Conservation (phyloP, 1,284 basidiomycete species). For the Ceratobasidium theobromae region DNA sequence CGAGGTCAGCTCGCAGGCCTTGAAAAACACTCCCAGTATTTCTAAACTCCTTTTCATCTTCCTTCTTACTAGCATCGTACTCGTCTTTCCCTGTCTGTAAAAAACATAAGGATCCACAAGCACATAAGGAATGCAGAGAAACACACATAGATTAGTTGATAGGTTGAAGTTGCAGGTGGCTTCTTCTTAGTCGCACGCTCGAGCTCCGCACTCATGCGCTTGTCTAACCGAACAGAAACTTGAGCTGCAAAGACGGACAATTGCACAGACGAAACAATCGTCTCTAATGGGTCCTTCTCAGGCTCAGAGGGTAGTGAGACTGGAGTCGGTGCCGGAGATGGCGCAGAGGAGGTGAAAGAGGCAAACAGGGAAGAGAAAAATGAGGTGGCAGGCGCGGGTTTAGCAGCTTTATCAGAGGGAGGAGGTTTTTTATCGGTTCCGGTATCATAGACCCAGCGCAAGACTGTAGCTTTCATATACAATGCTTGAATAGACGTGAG, state of each 20-base stretch:
- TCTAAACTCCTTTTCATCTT: constrained; percentile 60
- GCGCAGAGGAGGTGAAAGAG: constrained; percentile 51
- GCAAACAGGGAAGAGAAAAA: constrained; percentile 81
- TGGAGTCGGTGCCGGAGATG: constrained; percentile 47
- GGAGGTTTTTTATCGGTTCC: constrained; percentile 61
- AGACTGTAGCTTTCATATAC: constrained; percentile 78
- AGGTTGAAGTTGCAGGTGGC: constrained; percentile 75
- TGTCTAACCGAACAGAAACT: constrained; percentile 71
- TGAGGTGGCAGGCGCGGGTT: constrained; percentile 43
- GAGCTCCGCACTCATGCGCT: constrained; percentile 75
- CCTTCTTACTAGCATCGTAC: constrained; percentile 73
- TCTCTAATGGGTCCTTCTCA: constrained; percentile 54
- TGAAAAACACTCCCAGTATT: constrained; percentile 80
- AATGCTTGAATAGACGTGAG: constrained; percentile 52
- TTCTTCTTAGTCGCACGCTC: constrained; percentile 95
- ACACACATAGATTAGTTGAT: constrained; percentile 84
- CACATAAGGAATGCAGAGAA: too few relatives aligned
- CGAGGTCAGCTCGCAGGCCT: constrained; percentile 79
- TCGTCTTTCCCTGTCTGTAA: constrained; percentile 82
- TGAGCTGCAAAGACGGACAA: constrained; percentile 84
- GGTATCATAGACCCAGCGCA: constrained; percentile 76
- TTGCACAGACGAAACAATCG: constrained; percentile 66
- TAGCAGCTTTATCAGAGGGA: constrained; percentile 38
- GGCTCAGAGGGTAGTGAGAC: constrained; percentile 42
- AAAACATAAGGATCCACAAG: neutral